Conservation (phyloP, 75 land plant species). For the Cupressus sempervirens region DNA sequence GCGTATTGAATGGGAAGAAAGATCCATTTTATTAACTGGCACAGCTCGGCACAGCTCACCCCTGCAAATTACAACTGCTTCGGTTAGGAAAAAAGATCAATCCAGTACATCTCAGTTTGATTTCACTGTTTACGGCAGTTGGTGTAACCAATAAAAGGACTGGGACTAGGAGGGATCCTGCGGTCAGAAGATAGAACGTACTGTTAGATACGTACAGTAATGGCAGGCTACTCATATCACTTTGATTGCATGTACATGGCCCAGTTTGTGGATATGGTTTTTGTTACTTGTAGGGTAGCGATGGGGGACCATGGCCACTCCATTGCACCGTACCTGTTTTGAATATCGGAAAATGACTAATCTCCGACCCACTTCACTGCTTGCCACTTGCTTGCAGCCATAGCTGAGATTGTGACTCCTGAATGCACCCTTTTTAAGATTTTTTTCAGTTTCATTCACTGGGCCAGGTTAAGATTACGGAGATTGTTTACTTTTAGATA, state of each 20-base stretch:
- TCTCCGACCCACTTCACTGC: background rate
- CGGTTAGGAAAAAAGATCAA: background rate
- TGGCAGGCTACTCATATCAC: background rate
- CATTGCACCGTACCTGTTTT: background rate
- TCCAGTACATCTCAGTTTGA: background rate
- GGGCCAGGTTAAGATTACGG: no score
- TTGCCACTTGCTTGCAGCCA: background rate
- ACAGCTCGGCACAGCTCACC: no score
- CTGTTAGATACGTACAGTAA: background rate
- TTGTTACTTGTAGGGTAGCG: background rate
- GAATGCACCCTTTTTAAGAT: no score
- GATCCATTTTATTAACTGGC: background rate
- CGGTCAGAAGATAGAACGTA: background rate
- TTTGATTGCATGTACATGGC: constrained; percentile 2
- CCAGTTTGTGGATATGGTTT: background rate
- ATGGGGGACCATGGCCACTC: background rate
- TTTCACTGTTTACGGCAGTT: background rate
- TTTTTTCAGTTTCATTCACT: no score
- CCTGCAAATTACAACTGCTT: background rate
- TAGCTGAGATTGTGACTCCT: background rate
- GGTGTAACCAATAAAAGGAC: background rate
- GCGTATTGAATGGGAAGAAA: background rate
- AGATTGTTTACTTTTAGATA: no score
- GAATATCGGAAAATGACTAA: background rate
- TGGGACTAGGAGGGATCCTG: background rate